Evolutionary conservation across 2,329 filamentous ascomycete species (phyloP).

Genomic region (Colletotrichum shisoi): DNA sequence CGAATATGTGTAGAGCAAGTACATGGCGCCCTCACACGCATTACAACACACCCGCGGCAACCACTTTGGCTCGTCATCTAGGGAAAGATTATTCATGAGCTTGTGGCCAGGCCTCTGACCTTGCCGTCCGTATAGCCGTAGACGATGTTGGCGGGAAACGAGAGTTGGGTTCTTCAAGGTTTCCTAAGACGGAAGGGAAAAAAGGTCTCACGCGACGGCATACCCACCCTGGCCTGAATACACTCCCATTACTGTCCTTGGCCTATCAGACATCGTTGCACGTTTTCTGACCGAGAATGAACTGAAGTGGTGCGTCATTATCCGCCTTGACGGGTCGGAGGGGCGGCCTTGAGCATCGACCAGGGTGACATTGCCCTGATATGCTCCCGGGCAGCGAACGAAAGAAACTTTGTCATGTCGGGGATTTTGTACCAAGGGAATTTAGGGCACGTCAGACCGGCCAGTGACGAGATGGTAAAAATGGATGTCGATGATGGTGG

Average conservation of each 20-base stretch:
- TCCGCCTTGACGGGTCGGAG: slow-evolving; percentile 7
- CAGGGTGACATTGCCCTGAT: background rate
- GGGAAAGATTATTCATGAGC: background rate
- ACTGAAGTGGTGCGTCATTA: background rate
- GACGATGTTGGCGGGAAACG: background rate
- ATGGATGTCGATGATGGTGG: slow-evolving; percentile 1
- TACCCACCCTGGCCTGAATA: background rate
- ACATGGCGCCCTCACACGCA: no score
- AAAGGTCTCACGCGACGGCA: background rate
- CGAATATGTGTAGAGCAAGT: no score
- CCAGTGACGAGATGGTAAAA: slow-evolving; percentile 9
- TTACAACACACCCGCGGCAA: background rate
- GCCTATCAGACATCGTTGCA: slow-evolving; percentile 1
- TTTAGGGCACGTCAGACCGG: slow-evolving; percentile 2
- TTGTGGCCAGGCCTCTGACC: background rate
- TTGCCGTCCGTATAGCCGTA: background rate
- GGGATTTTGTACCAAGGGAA: background rate
- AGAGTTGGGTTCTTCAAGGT: background rate
- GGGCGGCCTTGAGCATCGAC: background rate
- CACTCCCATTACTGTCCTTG: background rate
- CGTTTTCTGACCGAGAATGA: slow-evolving; percentile 21
- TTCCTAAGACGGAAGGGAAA: no score
- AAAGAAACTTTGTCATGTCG: slow-evolving; percentile 10
- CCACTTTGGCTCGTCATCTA: background rate
- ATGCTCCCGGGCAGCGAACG: background rate